Evolutionary conservation across 2,329 filamentous ascomycete genomes (phyloP).

Genomic region (Penicillium polonicum): DNA sequence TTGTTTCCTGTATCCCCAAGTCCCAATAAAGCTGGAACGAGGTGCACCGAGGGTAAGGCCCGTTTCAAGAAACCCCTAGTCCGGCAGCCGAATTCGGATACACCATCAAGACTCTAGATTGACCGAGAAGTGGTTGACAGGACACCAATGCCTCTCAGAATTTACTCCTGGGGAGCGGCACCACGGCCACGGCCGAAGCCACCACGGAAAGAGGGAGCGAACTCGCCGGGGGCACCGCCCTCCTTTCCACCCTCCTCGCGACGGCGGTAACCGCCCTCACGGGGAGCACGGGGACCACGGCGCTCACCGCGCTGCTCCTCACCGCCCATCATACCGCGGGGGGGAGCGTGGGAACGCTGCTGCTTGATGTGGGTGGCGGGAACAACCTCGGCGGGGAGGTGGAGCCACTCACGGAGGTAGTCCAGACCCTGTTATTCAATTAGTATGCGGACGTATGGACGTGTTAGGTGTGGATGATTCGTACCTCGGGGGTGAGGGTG

Average conservation of each 20-base stretch:
- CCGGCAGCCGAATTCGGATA: conserved; percentile 26
- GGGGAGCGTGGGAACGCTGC: conserved; percentile 96
- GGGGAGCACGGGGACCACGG: conserved; percentile 69
- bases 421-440: conserved; percentile 69
- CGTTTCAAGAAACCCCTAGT: conserved; percentile 31
- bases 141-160: conserved; percentile 33
- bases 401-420: conserved; percentile 99
- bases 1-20: conserved; percentile 27
- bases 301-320: conserved; percentile 73
- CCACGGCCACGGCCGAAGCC: conserved; percentile 87
- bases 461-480: conserved; percentile 2
- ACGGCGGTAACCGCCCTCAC: conserved; percentile 88
- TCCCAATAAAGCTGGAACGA: conserved; percentile 18
- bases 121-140: conserved; percentile 33
- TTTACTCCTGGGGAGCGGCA: conserved; percentile 64
- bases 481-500: conserved; percentile 86
- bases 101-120: conserved; percentile 32
- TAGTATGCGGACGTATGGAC: background rate
- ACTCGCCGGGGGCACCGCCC: conserved; percentile 87
- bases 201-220: conserved; percentile 89
- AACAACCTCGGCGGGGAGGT: conserved; percentile 98
- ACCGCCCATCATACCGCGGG: conserved; percentile 94
- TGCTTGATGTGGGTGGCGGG: conserved; percentile 99
- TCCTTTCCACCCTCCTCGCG: conserved; percentile 83
- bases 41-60: conserved; percentile 24